Evolutionary conservation across 179 eudicot species (phyloP).

Genomic region (Patellifolia procumbens): DNA sequence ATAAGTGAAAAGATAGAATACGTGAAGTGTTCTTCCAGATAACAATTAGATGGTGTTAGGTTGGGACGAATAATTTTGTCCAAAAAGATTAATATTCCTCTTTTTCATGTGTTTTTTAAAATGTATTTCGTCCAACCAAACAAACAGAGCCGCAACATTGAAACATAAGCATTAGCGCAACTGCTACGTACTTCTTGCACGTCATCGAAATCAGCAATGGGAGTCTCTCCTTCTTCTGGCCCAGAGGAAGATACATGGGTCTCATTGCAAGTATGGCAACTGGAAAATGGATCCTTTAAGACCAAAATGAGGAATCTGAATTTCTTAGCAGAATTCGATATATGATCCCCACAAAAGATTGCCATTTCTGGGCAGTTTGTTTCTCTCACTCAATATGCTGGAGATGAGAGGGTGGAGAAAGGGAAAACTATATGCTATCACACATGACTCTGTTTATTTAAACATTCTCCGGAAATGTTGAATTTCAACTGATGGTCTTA

Average conservation of each 20-base stretch:
- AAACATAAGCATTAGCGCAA: background rate
- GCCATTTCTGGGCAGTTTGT: conserved; percentile 38
- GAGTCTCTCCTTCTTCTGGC: conserved; percentile 41
- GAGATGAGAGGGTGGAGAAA: background rate
- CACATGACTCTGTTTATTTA: background rate
- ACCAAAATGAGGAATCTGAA: conserved; percentile 47
- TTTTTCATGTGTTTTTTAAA: no score
- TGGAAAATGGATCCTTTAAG: conserved; percentile 58
- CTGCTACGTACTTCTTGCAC: conserved; percentile 55
- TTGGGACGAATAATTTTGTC: no score
- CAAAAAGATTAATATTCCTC: no score
- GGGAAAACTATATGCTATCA: background rate
- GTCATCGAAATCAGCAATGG: conserved; percentile 39
- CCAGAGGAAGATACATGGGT: conserved; percentile 33
- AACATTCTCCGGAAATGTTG: conserved; percentile 19
- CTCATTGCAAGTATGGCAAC: conserved; percentile 44
- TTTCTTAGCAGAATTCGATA: conserved; percentile 44
- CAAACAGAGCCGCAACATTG: background rate
- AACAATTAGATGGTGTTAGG: background rate
- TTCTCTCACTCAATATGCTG: background rate
- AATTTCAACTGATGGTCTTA: conserved; percentile 24
- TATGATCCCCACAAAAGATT: conserved; percentile 43
- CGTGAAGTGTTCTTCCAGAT: background rate
- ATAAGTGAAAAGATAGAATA: background rate
- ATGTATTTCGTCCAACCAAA: background rate